Evolutionary conservation across 208 protist species (phyloP), one percentile per base, ranked within the genome.

Genomic region (Balamuthia mandrillaris): DNA sequence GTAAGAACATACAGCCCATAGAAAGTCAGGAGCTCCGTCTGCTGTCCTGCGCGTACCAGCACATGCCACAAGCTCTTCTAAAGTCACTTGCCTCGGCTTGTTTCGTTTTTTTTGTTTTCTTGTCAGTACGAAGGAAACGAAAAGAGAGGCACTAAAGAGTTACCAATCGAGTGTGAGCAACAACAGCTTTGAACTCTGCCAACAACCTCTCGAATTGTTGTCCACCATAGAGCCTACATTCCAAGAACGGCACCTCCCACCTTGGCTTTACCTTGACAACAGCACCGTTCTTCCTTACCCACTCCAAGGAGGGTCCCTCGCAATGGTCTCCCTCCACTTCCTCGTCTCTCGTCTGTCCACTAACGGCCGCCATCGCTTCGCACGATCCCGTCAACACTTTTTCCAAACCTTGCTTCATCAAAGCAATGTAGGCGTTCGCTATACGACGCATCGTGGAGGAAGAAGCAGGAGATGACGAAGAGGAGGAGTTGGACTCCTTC

Each of bases 221-320:
- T 2, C 68, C 68, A 51, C 68, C 68, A 21, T 78, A 78, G 37
- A 78, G 41, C 42, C 58, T 78, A 58, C 68, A 78, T 21, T 39
- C 47, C 68, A 42, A 56, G 68, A 78, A 78, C 1, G 68, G 68
- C 3, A 78, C 42, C 29, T 14, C 16, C 68, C 68, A 78, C 14
- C 37, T 41, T 33, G 33, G 33, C 33, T 58, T 33, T 27, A 33
- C 45, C 29, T 78, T 78, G 44, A 78, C 45, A 3, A 78, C 68
- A 42, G 45, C 21, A 29, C 68, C 68, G 27, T 10, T 29, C 45
- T 78, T 78, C 45, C 58, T 49, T 3, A 51, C 31, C 68, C 68
- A 78, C 21, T 78, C 68, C 12, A 78, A n/a, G n/a, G n/a, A n/a
- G n/a, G n/a, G n/a, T n/a, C n/a, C n/a, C n/a, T n/a, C n/a, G n/a